Base-by-base conservation (phyloP, 139 green algal genomes). In the Chlorella sorokiniana region DNA sequence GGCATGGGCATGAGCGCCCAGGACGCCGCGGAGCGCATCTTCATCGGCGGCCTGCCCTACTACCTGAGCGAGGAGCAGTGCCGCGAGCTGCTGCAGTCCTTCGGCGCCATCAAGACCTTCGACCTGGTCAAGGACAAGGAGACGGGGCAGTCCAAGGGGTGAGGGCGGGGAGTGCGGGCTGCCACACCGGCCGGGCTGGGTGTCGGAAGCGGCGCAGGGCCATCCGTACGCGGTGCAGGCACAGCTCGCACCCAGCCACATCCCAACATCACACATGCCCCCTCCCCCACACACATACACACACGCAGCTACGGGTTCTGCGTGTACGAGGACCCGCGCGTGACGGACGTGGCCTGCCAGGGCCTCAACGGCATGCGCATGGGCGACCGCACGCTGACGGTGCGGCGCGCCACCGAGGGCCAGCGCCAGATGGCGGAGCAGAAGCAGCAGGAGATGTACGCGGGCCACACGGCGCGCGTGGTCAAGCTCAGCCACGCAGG, bases 31-130 rank as follows among this genome's bases (percentile, higher is more conserved):
- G 76, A 87, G 35, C 90, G 96, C 42, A 90, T 99, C 67, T 99
- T 99, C 87, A 91, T 99, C 38, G 97, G 96, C 62, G 96, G 96
- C 23, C 86, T 99, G 83, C 97, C 97, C 1, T 98, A 99, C 90
- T 98, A 98, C 88, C 86, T 99, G 31, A 96, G 83, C 4, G 96
- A 99, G 72, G 92, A 96, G 67, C 91, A 98, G 88, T 96, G 96
- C 89, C 89, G 89, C n/a, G 96, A 99, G 90, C 89, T 99, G 83
- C 84, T 99, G 69, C 87, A 88, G 44, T 91, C 90, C 37, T 99
- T 99, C 76, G 97, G 96, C 9, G 68, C 76, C 45, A 94, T 98
- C 90, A 94, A 95, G 69, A 83, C 67, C 4, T 98, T 99, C 78
- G 93, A 98, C 82, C 89, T 98, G 27, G 93, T 99, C 83, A 96